Percentiles rank a stretch among this genome's conserved stretches.
Conservation (phyloP, 75 land plant species). For the Gnetum montanum region DNA sequence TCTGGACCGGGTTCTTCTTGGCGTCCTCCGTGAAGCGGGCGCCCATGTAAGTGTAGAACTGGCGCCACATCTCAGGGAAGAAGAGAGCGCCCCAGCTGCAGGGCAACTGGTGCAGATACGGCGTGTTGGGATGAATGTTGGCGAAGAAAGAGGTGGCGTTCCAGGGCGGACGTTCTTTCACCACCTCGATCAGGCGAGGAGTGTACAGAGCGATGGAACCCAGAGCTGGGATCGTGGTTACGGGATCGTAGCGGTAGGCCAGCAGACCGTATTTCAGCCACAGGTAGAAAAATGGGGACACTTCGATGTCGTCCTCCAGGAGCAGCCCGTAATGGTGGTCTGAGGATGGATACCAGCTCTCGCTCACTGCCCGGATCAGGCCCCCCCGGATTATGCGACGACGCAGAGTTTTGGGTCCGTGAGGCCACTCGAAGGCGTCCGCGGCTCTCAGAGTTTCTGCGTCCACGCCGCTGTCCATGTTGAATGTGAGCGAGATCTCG, state of each 20-base stretch:
- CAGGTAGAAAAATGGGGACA: constrained; percentile 96
- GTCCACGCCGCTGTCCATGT: constrained; percentile 97
- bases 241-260: constrained; percentile 85
- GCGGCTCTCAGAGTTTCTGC: constrained; percentile 55
- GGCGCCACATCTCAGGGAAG: constrained; percentile 96
- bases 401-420: constrained; percentile 67
- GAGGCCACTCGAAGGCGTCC: constrained; percentile 67
- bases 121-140: constrained; percentile 77
- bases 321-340: constrained; percentile 87
- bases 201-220: constrained; percentile 93
- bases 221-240: constrained; percentile 69
- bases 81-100: constrained; percentile 99
- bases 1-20: constrained; percentile 89
- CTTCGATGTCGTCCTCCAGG: constrained; percentile 97
- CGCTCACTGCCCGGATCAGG: constrained; percentile 93
- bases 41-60: constrained; percentile 97
- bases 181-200: constrained; percentile 81
- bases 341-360: constrained; percentile 89
- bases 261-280: constrained; percentile 95
- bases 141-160: constrained; percentile 85
- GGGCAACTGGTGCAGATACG: constrained; percentile 94
- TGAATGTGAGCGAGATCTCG: constrained; percentile 69
- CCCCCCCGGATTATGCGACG: constrained; percentile 94
- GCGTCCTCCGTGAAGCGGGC: constrained; percentile 83
- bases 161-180: constrained; percentile 92